Percentiles rank a stretch among this genome's conserved stretches.
Evolutionary conservation across 163 green algal species (phyloP).

Genomic region (Chloroidium sp.): DNA sequence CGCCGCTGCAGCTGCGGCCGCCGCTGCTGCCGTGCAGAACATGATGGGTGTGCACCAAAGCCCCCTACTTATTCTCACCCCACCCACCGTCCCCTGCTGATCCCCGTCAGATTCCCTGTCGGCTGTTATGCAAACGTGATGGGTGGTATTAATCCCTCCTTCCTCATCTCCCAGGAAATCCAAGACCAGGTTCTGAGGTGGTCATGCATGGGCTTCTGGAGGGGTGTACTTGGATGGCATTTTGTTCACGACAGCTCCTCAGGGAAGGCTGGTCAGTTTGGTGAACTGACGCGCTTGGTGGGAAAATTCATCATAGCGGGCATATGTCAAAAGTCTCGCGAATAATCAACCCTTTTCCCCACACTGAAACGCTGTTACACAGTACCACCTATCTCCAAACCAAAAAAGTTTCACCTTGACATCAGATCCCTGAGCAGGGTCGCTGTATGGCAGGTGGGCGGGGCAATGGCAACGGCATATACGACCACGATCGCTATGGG

Average conservation of each 20-base stretch:
- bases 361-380: too few species aligned
- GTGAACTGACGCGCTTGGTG: too few species aligned
- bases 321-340: too few species aligned
- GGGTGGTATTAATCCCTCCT: background rate
- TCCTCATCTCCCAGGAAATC: background rate
- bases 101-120: background rate
- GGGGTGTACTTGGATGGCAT: too few species aligned
- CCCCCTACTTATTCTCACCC: slow-evolving; percentile 10
- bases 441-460: background rate
- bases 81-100: background rate
- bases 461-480: slow-evolving; percentile 1
- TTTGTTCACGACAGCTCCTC: too few species aligned
- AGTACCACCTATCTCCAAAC: background rate
- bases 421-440: background rate
- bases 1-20: slow-evolving; percentile 52
- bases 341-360: too few species aligned
- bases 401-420: background rate
- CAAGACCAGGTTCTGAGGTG: background rate
- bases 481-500: background rate
- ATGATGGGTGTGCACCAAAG: slow-evolving; percentile 9
- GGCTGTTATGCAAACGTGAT: background rate
- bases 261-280: too few species aligned
- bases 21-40: slow-evolving; percentile 35
- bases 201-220: too few species aligned
- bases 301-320: too few species aligned